Conservation (phyloP, 192 early-diverging fungal species). For the Mortierella alpina region DNA sequence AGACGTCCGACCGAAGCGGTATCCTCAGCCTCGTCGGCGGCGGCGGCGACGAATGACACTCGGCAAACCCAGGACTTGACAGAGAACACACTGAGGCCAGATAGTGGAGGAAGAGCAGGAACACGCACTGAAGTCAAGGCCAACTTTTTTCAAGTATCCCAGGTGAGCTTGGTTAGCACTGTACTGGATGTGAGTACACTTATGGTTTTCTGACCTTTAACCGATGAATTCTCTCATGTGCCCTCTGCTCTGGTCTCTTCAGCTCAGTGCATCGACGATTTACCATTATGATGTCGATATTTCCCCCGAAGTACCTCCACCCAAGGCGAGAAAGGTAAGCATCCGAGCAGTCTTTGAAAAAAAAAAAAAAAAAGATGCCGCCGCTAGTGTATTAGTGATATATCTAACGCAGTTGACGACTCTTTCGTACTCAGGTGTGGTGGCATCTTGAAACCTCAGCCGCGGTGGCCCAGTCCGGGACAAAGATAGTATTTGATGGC, state of each 20-base stretch:
- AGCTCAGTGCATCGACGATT: conserved; percentile 45
- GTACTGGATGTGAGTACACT: not conserved
- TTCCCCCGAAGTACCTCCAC: conserved; percentile 76
- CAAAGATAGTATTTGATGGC: conserved; percentile 82
- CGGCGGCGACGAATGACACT: too few relatives aligned
- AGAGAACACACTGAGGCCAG: conserved; percentile 7
- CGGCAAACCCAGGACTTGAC: not conserved
- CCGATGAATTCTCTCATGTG: not conserved
- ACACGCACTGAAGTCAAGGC: not conserved
- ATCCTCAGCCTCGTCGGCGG: too few relatives aligned
- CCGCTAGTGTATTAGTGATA: not conserved
- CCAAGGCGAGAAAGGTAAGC: conserved; percentile 72
- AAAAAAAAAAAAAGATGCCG: too few relatives aligned
- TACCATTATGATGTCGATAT: conserved; percentile 89
- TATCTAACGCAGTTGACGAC: not conserved
- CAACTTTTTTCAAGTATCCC: conserved; percentile 19
- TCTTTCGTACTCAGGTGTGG: conserved; percentile 57
- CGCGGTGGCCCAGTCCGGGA: conserved; percentile 57
- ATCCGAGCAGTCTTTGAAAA: conserved; percentile 18
- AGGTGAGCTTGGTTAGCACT: not conserved
- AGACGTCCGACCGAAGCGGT: too few relatives aligned
- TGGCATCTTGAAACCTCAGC: conserved; percentile 53
- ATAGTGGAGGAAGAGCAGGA: conserved; percentile 3
- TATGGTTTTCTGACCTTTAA: not conserved
- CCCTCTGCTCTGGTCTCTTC: not conserved